Evolutionary conservation across 2,329 filamentous ascomycete species (phyloP), one percentile per base, ranked within the genome.

Genomic region (Cercospora sp.): DNA sequence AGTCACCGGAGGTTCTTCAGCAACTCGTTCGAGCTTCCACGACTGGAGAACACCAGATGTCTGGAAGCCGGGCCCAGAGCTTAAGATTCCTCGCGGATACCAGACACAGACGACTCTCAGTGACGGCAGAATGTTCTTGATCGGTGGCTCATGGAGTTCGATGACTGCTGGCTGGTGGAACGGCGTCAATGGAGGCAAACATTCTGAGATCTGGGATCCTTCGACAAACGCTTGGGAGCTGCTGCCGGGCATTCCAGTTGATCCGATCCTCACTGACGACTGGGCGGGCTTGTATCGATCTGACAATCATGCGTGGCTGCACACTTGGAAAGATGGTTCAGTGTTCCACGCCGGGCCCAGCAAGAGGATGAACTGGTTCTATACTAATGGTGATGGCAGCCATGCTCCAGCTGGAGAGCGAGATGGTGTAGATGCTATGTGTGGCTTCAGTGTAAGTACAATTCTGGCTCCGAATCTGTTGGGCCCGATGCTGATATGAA

Each of bases 141-240:
- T 89, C 42, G 87, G 87, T 18, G 87, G 87, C 3, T 86, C 84
- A 0, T 87, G 82, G 81, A 84, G 80, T 9, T 89, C 88, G 74
- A 83, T 81, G 13, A 87, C 89, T 48, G 87, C 87, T 18, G 87
- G 87, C 3, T 86, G 84, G 0, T 87, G 82, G 81, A 84, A 80
- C 7, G 87, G 86, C 31, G 82, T 79, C 0, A 65, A 72, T 3
- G 80, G 82, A 33, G 80, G 80, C 31, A 72, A 88, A 79, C 83
- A 87, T 67, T 87, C 85, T 53, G 87, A 89, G 72, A 75, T 87
- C 18, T 88, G 82, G 73, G 77, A 85, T 65, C 81, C 83, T 0
- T 74, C 68, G 1, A 72, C 77, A 3, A 81, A 85, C 36, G 75
- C 75, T 2, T 89, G 86, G 86, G 82, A 79, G 0, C 86, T 88